A percentile compares a stretch with the other conserved stretches of the same genome.
These are phyloP conservation scores for Clarireedia hainanense DNA, from an alignment of 2,329 filamentous ascomycete species.

Conservation along the genomic window DNA sequence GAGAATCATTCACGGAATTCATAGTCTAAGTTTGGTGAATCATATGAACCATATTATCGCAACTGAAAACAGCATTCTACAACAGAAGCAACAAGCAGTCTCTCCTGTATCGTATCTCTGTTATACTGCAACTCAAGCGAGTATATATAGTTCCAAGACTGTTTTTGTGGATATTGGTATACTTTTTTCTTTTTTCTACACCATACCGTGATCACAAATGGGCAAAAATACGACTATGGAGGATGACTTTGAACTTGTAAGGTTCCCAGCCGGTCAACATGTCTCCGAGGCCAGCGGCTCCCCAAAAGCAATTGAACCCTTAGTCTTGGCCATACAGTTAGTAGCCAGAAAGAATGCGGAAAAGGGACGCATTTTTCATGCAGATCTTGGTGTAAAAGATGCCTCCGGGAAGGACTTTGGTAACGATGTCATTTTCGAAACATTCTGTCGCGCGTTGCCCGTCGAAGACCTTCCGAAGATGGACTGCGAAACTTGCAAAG, in stretches of 20 bases:
- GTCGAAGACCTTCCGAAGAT: neutral
- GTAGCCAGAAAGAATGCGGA: neutral
- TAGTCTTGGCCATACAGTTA: neutral
- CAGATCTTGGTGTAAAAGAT: neutral
- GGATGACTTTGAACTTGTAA: slow-evolving; percentile 2
- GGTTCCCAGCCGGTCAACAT: neutral
- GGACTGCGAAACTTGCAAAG: slow-evolving; percentile 2
- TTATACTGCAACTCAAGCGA: too few relatives aligned
- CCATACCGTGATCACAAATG: neutral
- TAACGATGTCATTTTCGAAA: neutral
- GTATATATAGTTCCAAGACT: too few relatives aligned
- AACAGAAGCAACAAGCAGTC: too few relatives aligned
- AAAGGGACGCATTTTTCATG: neutral
- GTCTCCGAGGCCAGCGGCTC: neutral
- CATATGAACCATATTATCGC: too few relatives aligned
- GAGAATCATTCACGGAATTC: too few relatives aligned
- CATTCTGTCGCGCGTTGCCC: neutral
- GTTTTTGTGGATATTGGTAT: too few relatives aligned
- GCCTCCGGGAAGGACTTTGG: neutral
- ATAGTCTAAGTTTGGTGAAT: too few relatives aligned
- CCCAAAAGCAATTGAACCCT: neutral
- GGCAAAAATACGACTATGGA: neutral
- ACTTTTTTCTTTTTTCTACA: too few relatives aligned
- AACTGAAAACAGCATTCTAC: too few relatives aligned
- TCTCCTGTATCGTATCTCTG: too few relatives aligned